Evolutionary conservation across 805 yeast species (phyloP).

Genomic region (Yamadazyma tumulicola): DNA sequence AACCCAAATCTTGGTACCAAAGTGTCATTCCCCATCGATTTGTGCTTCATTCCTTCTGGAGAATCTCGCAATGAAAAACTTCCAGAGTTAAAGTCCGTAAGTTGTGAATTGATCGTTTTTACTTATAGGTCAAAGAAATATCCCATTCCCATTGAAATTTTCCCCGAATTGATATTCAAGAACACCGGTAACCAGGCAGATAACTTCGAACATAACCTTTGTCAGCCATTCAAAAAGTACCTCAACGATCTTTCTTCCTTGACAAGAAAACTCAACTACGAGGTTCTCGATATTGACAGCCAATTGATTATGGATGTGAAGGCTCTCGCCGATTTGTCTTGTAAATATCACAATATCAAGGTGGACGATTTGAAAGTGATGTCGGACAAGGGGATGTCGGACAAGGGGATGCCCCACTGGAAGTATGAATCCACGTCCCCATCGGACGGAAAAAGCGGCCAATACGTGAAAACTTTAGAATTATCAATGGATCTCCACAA

Average conservation of each 20-base stretch:
- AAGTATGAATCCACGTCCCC: background rate
- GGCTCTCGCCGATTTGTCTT: constrained; percentile 30
- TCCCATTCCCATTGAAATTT: constrained; percentile 35
- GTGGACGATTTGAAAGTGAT: constrained; percentile 13
- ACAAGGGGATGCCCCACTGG: constrained; percentile 1
- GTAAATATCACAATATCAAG: constrained; percentile 29
- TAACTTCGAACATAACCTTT: constrained; percentile 24
- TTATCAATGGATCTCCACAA: constrained; percentile 9
- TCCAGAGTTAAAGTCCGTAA: constrained; percentile 23
- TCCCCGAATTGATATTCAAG: constrained; percentile 34
- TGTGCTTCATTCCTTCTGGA: constrained; percentile 24
- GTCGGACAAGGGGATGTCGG: background rate
- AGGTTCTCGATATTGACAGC: constrained; percentile 27
- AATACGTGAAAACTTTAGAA: constrained; percentile 6
- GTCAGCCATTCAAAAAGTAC: constrained; percentile 21
- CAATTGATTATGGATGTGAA: constrained; percentile 29
- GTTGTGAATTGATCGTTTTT: constrained; percentile 30
- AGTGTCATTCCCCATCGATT: constrained; percentile 26
- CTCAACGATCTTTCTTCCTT: constrained; percentile 24
- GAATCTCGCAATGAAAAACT: constrained; percentile 16
- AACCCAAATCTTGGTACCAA: constrained; percentile 7
- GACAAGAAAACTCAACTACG: constrained; percentile 19
- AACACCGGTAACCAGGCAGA: constrained; percentile 24
- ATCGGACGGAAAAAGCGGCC: background rate
- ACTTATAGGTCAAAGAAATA: constrained; percentile 30